Percentiles rank a stretch among this genome's conserved stretches.
Evolutionary conservation across 495 filamentous ascomycete genomes (phyloP).

Genomic region (Coniosporium apollinis): DNA sequence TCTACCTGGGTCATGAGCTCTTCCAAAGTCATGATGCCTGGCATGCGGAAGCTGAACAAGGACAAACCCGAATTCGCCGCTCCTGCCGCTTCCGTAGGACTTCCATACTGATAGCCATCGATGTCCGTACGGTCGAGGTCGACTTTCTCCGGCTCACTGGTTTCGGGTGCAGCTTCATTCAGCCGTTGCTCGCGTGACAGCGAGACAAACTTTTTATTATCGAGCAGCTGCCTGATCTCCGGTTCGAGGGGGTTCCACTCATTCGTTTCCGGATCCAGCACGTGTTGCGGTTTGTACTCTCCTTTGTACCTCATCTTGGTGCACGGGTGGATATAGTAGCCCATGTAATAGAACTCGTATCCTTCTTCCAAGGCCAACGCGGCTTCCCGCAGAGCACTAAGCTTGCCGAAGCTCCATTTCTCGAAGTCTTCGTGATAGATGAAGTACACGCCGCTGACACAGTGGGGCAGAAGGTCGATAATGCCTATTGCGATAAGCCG

Average conservation of each 20-base stretch:
- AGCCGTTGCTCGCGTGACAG: conserved; percentile 35
- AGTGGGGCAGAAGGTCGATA: conserved; percentile 69
- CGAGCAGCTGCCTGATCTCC: conserved; percentile 44
- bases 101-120: conserved; percentile 14
- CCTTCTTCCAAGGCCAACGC: conserved; percentile 55
- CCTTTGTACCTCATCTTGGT: conserved; percentile 84
- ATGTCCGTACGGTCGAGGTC: conserved; percentile 13
- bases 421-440: conserved; percentile 75
- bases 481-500: conserved; percentile 77
- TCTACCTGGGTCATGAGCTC: conserved; percentile 42
- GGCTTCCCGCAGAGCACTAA: conserved; percentile 75
- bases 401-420: conserved; percentile 67
- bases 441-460: conserved; percentile 89
- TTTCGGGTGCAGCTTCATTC: not conserved
- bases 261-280: conserved; percentile 63
- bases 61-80: conserved; percentile 28
- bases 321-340: conserved; percentile 57
- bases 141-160: not conserved
- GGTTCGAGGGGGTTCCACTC: conserved; percentile 61
- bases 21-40: conserved; percentile 51
- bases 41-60: conserved; percentile 55
- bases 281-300: conserved; percentile 63
- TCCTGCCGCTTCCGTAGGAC: conserved; percentile 11
- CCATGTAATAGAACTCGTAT: conserved; percentile 66
- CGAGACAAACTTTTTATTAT: conserved; percentile 49